Evolutionary conservation across 495 filamentous ascomycete species (phyloP).

Genomic region (Gamarada debralockiae): DNA sequence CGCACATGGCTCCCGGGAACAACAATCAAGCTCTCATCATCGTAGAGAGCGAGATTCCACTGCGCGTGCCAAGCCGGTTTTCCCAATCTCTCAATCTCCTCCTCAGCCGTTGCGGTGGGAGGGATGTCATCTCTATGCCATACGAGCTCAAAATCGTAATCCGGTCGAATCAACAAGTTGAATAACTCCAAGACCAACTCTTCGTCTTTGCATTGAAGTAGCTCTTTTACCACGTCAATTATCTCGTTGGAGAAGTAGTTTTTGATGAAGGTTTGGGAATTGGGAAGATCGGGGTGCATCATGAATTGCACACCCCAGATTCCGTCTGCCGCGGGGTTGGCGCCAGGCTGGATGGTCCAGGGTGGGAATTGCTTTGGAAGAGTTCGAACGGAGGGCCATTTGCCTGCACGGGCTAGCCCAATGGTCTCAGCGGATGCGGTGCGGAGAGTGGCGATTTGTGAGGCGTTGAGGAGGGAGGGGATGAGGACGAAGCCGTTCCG

Average conservation of each 20-base stretch:
- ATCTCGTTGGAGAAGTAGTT: constrained; percentile 64
- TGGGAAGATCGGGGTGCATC: constrained; percentile 62
- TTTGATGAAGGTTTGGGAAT: constrained; percentile 48
- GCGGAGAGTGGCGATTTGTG: constrained; percentile 46
- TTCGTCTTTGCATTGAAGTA: constrained; percentile 41
- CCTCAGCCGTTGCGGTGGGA: constrained; percentile 46
- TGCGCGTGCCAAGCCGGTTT: constrained; percentile 62
- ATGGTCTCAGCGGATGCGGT: constrained; percentile 48
- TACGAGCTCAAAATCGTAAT: constrained; percentile 58
- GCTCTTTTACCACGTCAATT: constrained; percentile 49
- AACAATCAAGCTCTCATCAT: constrained; percentile 63
- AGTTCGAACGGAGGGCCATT: constrained; percentile 76
- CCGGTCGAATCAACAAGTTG: constrained; percentile 71
- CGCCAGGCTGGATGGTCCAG: constrained; percentile 52
- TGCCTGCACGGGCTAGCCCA: constrained; percentile 51
- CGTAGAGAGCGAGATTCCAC: constrained; percentile 72
- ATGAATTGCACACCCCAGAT: constrained; percentile 89
- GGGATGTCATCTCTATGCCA: constrained; percentile 82
- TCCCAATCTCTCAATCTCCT: constrained; percentile 49
- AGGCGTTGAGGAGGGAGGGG: constrained; percentile 15
- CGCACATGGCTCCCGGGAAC: constrained; percentile 68
- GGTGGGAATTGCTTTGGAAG: constrained; percentile 86
- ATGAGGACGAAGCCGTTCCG: constrained; percentile 26
- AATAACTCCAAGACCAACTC: constrained; percentile 74
- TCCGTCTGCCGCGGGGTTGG: constrained; percentile 44